Evolutionary conservation across 805 yeast genomes (phyloP).

Genomic region (Lipomyces kockii): DNA sequence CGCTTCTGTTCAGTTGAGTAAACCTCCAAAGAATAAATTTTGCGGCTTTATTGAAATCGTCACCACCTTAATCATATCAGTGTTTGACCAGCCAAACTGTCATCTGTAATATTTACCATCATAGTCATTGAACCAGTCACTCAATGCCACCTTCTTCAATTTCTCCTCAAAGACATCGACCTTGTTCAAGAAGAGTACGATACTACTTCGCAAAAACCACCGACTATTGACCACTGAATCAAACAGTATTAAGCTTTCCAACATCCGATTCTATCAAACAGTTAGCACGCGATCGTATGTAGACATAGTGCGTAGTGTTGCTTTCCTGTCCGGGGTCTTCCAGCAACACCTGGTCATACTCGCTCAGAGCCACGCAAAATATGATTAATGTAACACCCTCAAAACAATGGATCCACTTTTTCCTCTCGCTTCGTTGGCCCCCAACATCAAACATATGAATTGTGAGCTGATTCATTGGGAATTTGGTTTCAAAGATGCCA

Average conservation of each 20-base stretch:
- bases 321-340: constrained; percentile 65
- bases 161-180: constrained; percentile 90
- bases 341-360: constrained; percentile 82
- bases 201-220: constrained; percentile 88
- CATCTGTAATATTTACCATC: constrained; percentile 22
- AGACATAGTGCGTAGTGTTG: neutral
- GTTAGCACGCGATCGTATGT: neutral
- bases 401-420: constrained; percentile 96
- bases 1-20: constrained; percentile 80
- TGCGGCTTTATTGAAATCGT: constrained; percentile 85
- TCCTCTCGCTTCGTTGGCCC: constrained; percentile 93
- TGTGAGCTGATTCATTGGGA: constrained; percentile 70
- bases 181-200: constrained; percentile 84
- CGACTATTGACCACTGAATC: constrained; percentile 90
- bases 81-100: neutral
- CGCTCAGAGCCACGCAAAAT: constrained; percentile 88
- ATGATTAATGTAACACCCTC: constrained; percentile 89
- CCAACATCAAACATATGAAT: constrained; percentile 84
- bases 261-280: constrained; percentile 62
- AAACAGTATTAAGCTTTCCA: constrained; percentile 80
- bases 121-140: constrained; percentile 84
- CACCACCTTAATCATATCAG: constrained; percentile 60
- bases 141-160: constrained; percentile 77
- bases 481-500: constrained; percentile 83
- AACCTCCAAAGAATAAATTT: constrained; percentile 91